Percentiles rank a stretch among this genome's conserved stretches.
Conservation (phyloP, 1,284 basidiomycete genomes). For the Cryptococcus sp. region DNA sequence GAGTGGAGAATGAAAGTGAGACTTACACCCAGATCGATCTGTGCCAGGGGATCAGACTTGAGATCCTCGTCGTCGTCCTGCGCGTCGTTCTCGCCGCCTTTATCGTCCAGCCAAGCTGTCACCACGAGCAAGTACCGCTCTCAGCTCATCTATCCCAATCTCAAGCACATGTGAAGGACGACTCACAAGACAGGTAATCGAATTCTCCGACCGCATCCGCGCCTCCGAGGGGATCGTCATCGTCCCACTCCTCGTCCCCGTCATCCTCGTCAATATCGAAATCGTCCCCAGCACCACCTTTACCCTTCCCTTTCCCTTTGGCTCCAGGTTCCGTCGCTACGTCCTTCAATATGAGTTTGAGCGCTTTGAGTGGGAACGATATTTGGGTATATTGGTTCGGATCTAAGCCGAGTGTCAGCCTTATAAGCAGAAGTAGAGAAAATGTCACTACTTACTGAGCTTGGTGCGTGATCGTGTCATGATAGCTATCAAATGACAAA, state of each 20-base stretch:
- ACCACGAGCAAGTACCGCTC: neutral
- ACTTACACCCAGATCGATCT: constrained; percentile 81
- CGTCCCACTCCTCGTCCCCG: constrained; percentile 80
- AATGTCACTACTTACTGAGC: constrained; percentile 59
- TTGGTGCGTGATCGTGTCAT: constrained; percentile 92
- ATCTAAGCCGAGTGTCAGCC: constrained; percentile 54
- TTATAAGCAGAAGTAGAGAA: neutral
- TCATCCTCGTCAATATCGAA: constrained; percentile 64
- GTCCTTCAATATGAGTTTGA: constrained; percentile 86
- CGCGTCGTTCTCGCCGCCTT: constrained; percentile 66
- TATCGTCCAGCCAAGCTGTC: constrained; percentile 60
- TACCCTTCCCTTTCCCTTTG: constrained; percentile 61
- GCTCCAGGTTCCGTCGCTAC: constrained; percentile 65
- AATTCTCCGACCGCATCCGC: constrained; percentile 52
- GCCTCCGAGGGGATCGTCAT: constrained; percentile 63
- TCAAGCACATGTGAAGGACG: neutral
- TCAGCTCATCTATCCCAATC: no score
- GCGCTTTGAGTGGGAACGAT: constrained; percentile 83
- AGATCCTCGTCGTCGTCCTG: constrained; percentile 88
- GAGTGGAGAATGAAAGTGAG: neutral
- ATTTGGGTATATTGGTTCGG: constrained; percentile 83
- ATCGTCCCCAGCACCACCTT: constrained; percentile 59
- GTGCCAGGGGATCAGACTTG: constrained; percentile 79
- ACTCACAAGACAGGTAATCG: constrained; percentile 54
- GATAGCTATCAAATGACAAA: constrained; percentile 63